A percentile compares a stretch with the other conserved stretches of the same genome.
These are phyloP conservation scores for Pythium insidiosum DNA, from an alignment of 352 stramenopile genomes.

Conservation along the genomic window DNA sequence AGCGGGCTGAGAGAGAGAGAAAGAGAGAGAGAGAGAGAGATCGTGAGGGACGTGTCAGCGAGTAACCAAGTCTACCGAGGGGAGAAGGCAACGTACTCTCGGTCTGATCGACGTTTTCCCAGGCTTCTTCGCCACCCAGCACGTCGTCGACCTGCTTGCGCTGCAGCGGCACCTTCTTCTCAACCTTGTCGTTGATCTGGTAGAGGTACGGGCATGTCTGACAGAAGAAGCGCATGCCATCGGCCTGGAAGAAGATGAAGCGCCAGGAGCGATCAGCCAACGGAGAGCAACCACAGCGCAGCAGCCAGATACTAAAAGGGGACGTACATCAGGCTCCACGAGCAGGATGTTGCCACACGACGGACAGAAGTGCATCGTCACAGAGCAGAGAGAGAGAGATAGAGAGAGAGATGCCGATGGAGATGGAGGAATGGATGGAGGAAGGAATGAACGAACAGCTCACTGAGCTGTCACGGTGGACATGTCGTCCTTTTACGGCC, in stretches of 20 bases:
- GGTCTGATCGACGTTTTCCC: conserved; percentile 98
- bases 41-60: too few species aligned
- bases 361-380: conserved; percentile 86
- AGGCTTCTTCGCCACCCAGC: conserved; percentile 94
- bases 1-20: conserved; percentile 51
- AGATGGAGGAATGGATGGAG: neutral
- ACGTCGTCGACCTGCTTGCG: conserved; percentile 99
- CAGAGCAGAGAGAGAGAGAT: too few species aligned
- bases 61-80: too few species aligned
- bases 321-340: conserved; percentile 74
- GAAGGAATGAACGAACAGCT: too few species aligned
- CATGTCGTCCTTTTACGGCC: too few species aligned
- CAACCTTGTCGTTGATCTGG: conserved; percentile 82
- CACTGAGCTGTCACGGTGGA: too few species aligned
- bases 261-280: too few species aligned
- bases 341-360: conserved; percentile 87
- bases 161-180: conserved; percentile 88
- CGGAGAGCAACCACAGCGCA: neutral
- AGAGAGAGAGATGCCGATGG: too few species aligned
- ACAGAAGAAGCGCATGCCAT: conserved; percentile 88
- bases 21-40: neutral
- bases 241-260: conserved; percentile 44
- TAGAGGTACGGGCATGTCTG: conserved; percentile 87
- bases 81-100: conserved; percentile 71
- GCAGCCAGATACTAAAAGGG: neutral